phyloP scores from a whole-genome alignment of 2,329 filamentous ascomycete species.

The Xylaria sp. region DNA sequence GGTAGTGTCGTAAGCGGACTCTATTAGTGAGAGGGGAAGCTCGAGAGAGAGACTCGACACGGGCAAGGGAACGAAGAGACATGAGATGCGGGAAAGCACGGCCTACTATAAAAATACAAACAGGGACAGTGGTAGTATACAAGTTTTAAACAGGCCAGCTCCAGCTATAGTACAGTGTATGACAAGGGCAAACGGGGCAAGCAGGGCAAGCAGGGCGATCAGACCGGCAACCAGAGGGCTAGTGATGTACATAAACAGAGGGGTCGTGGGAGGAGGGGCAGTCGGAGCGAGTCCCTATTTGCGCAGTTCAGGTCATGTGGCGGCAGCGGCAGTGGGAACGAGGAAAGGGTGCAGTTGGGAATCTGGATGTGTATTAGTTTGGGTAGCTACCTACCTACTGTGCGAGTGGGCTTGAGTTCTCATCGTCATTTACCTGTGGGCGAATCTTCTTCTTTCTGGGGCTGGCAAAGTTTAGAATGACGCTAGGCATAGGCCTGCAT shows the following conservation, averaged over 20 bases:
- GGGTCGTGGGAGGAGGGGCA: slow-evolving; percentile 25
- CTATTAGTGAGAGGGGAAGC: slow-evolving; percentile 28
- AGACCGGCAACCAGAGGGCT: neutral
- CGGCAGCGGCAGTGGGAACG: slow-evolving; percentile 5
- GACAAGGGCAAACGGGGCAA: slow-evolving; percentile 4
- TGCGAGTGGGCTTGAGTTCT: slow-evolving; percentile 1
- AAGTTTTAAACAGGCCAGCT: slow-evolving; percentile 11
- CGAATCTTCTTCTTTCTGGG: neutral
- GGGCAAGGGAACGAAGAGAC: slow-evolving; percentile 36
- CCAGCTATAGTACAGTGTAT: slow-evolving; percentile 21
- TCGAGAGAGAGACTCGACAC: slow-evolving; percentile 36
- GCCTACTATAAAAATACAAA: slow-evolving; percentile 23
- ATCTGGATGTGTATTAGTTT: no score
- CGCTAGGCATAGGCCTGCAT: slow-evolving; percentile 13
- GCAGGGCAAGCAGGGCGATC: slow-evolving; percentile 1
- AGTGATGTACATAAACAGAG: slow-evolving; percentile 26
- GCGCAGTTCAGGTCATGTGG: slow-evolving; percentile 12
- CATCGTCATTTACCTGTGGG: neutral
- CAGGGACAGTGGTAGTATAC: slow-evolving; percentile 5
- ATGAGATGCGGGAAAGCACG: slow-evolving; percentile 30
- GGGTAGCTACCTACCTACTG: no score
- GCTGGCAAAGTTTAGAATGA: slow-evolving; percentile 13
- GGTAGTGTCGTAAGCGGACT: slow-evolving; percentile 31
- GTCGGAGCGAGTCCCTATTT: slow-evolving; percentile 17
- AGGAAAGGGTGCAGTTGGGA: slow-evolving; percentile 4